phyloP scores from a whole-genome alignment of 306 rosid genomes.

The Albizia julibrissin region DNA sequence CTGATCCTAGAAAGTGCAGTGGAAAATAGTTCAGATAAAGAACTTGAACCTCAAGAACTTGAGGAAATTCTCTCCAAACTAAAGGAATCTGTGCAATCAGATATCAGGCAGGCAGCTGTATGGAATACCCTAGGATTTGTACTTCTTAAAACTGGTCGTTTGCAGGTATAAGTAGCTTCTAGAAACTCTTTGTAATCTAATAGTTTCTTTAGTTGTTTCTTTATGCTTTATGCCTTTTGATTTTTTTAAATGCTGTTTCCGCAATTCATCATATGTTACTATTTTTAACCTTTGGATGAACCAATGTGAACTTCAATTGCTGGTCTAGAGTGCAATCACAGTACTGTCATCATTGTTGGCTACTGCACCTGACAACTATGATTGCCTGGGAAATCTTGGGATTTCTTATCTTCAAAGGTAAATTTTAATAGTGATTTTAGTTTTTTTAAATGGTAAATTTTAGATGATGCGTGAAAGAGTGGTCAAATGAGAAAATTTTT shows the following conservation, averaged over 20 bases:
- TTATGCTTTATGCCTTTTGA: constrained; percentile 21
- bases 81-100: constrained; percentile 72
- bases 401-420: constrained; percentile 90
- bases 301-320: constrained; percentile 36
- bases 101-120: constrained; percentile 86
- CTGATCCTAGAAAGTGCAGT: constrained; percentile 74
- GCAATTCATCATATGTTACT: constrained; percentile 26
- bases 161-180: constrained; percentile 56
- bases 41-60: constrained; percentile 82
- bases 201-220: constrained; percentile 6
- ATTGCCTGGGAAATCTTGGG: constrained; percentile 94
- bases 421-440: constrained; percentile 17
- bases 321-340: constrained; percentile 74
- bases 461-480: background rate
- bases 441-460: too few relatives aligned
- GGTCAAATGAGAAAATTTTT: background rate
- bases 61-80: constrained; percentile 77
- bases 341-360: constrained; percentile 82
- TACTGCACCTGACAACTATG: constrained; percentile 71
- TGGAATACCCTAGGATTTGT: constrained; percentile 94
- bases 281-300: constrained; percentile 20
- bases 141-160: constrained; percentile 81
- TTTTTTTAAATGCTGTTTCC: constrained; percentile 16
- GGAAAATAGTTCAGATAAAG: constrained; percentile 73
- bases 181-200: constrained; percentile 8